Evolutionary conservation across 192 early-diverging fungal genomes (phyloP), one percentile per base, ranked within the genome.

Genomic region (Obelidium mucronatum): DNA sequence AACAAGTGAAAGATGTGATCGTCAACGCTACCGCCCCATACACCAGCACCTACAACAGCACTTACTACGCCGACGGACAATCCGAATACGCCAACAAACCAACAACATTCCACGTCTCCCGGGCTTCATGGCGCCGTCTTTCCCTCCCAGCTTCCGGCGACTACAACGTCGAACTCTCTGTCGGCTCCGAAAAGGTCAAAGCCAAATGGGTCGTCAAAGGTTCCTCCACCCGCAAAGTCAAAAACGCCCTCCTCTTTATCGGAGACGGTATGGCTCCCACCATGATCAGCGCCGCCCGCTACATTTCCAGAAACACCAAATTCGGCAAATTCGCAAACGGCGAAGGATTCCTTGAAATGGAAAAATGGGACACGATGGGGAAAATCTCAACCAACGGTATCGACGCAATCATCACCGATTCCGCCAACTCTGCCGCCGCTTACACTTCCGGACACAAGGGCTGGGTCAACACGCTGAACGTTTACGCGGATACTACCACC

Each of bases 401-500:
- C 51, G 90, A 91, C 74, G 79, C 86, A 22, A 82, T 91, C 33
- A 68, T 90, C 52, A 91, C 90, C 51, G 90, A 91, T 79, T 91
- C 90, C 65, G 90, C 90, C 79, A 91, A 91, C 80, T 89, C 87
- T n/a, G 90, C 90, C 44, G 79, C 84, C 4, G 79, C 90, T 71
- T 91, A 91, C 80, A 80, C 85, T 77, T 79, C 86, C 74, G 90
- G 88, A 17, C 71, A 73, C 22, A 58, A 58, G 81, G 74, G 78
- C 39, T 83, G 78, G 36, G 85, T 85, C 75, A 84, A 86, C 73
- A 82, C 86, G 67, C 58, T 91, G 26, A 81, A 81, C 81, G 89
- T 90, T 58, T 90, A 91, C 77, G 78, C 87, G 30, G 90, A 91
- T 67, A 90, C 90, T 13, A 90, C 86, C 33, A 31, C 53, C 33